Conservation (phyloP, 768 basidiomycete genomes). For the Tremella fuciformis region DNA sequence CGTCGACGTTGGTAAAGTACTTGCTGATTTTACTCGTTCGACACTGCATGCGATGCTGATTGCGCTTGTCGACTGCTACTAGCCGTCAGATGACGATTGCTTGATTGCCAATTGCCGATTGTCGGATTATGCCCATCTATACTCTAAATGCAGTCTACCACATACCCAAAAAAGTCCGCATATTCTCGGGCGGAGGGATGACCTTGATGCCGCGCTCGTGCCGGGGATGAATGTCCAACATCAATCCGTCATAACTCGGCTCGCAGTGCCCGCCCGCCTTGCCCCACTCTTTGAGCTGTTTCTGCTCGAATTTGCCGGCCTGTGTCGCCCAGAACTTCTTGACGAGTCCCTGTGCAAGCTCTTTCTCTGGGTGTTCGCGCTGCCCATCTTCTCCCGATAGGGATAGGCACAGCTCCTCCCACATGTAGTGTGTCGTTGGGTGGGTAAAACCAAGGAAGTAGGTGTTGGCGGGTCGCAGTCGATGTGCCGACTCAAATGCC, state of each 20-base stretch:
- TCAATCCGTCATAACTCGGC: slow-evolving; percentile 4
- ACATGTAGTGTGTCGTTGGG: slow-evolving; percentile 74
- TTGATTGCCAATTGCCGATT: too few relatives aligned
- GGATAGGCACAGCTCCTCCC: slow-evolving; percentile 59
- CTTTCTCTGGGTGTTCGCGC: neutral
- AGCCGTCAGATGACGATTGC: too few relatives aligned
- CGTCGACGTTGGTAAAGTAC: too few relatives aligned
- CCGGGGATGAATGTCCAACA: neutral
- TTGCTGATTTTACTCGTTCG: too few relatives aligned
- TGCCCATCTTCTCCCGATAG: neutral
- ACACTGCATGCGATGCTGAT: too few relatives aligned
- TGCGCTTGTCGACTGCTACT: too few relatives aligned
- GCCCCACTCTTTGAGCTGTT: slow-evolving; percentile 2
- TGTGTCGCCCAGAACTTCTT: neutral
- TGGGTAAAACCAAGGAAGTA: slow-evolving; percentile 76
- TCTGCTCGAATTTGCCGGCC: neutral
- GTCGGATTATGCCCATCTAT: too few relatives aligned
- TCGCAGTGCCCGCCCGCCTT: slow-evolving; percentile 1
- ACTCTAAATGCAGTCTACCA: too few relatives aligned
- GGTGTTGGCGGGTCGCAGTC: slow-evolving; percentile 62
- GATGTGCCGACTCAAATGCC: slow-evolving; percentile 60
- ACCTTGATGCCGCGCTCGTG: too few relatives aligned
- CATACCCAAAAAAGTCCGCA: too few relatives aligned
- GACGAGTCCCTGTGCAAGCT: neutral
- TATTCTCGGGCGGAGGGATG: too few relatives aligned